Percentiles rank a stretch among this genome's conserved stretches.
phyloP scores from a whole-genome alignment of 139 green algal species.

The Micractinium conductrix region DNA sequence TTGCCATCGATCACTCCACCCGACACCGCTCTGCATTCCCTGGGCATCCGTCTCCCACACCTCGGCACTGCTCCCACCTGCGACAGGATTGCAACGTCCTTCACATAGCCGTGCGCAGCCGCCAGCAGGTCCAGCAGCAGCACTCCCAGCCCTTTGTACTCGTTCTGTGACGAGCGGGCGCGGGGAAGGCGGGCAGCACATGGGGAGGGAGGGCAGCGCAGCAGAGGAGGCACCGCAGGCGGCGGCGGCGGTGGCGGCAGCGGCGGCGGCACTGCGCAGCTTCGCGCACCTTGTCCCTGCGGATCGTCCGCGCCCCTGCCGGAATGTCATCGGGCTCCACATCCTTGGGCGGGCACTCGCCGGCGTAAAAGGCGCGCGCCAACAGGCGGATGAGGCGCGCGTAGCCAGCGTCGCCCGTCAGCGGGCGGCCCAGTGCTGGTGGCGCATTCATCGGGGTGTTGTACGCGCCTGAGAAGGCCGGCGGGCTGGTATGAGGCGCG shows the following conservation, averaged over 20 bases:
- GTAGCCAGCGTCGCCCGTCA: constrained; percentile 37
- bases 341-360: constrained; percentile 35
- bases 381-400: constrained; percentile 36
- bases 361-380: constrained; percentile 40
- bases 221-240: not conserved
- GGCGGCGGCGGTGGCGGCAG: too few species aligned
- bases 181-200: not conserved
- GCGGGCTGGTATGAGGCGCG: too few species aligned
- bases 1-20: too few species aligned
- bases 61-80: too few species aligned
- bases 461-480: too few species aligned
- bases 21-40: too few species aligned
- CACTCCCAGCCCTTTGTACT: constrained; percentile 35
- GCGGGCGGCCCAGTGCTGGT: not conserved
- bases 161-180: constrained; percentile 4
- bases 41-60: too few species aligned
- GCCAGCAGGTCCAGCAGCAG: constrained; percentile 48
- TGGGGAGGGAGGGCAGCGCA: not conserved
- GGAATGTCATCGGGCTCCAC: constrained; percentile 2
- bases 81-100: constrained; percentile 44
- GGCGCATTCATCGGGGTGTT: not conserved
- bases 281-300: constrained; percentile 29
- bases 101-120: constrained; percentile 45
- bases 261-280: not conserved
- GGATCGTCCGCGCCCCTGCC: not conserved